Evolutionary conservation across 306 rosid genomes (phyloP).

Genomic region (Corylus americana): DNA sequence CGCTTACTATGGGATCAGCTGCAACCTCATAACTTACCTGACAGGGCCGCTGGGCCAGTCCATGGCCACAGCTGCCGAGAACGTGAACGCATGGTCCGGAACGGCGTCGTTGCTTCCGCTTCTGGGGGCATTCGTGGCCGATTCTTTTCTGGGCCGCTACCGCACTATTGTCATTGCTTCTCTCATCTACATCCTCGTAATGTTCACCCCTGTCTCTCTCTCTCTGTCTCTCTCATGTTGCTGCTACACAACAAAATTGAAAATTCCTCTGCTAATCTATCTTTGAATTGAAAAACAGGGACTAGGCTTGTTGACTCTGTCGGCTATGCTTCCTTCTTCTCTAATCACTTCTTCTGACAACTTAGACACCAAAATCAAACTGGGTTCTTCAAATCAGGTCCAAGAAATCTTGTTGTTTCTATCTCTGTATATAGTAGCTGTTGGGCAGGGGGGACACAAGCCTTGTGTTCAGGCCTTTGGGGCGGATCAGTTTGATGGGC

Average conservation of each 20-base stretch:
- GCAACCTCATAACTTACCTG: constrained; percentile 42
- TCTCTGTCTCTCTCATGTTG: no score
- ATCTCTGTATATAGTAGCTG: constrained; percentile 50
- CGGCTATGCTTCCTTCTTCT: constrained; percentile 41
- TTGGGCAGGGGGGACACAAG: constrained; percentile 56
- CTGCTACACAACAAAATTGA: no score
- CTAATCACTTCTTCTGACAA: not conserved
- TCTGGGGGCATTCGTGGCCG: constrained; percentile 46
- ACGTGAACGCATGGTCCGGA: constrained; percentile 44
- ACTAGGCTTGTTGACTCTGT: constrained; percentile 41
- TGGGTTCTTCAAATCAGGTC: constrained; percentile 23
- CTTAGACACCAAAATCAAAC: not conserved
- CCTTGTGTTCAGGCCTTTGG: constrained; percentile 62
- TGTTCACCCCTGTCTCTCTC: not conserved
- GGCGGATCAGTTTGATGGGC: constrained; percentile 53
- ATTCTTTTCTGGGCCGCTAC: constrained; percentile 45
- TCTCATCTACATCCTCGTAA: constrained; percentile 43
- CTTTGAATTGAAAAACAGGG: constrained; percentile 28
- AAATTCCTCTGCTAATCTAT: no score
- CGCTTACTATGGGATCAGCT: constrained; percentile 39
- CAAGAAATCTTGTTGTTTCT: constrained; percentile 39
- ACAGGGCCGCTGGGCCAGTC: constrained; percentile 46
- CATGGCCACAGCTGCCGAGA: constrained; percentile 36
- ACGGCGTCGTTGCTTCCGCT: constrained; percentile 39
- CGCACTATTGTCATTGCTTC: constrained; percentile 39